Evolutionary conservation across 306 rosid genomes (phyloP), one percentile per base, ranked within the genome.

Genomic region (Quercus wislizeni): DNA sequence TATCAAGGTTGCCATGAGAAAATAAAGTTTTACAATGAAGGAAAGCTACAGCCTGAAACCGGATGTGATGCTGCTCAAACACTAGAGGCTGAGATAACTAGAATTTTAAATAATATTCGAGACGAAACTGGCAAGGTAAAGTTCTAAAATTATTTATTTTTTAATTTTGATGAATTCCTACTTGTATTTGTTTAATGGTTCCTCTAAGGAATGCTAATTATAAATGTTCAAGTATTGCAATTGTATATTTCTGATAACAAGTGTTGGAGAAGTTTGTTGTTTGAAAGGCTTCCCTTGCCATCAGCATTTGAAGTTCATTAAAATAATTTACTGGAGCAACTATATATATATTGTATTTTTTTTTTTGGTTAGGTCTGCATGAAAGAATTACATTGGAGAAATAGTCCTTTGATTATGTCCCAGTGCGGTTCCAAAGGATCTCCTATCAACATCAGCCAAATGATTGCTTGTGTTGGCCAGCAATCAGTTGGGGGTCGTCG

Each of bases 361-460:
- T 86, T 80, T 64, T 77, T 55, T 6, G 23, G 3, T 19, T 83
- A 94, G 97, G 85, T 91, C 81, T 94, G 97, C 85, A 92, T 91
- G 97, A 81, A 87, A 84, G 87, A 85, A 6, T 82, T 94, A 46
- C 97, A 90, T 86, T 92, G 97, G 99, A 87, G 99, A 86, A 94
- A 94, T 76, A 94, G 99, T 79, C 99, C 99, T 28, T 82, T 94
- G 93, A 94, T 94, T 81, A 94, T 94, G 99, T 91, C 97, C 21
- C 97, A 94, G 76, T 94, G 99, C 77, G 99, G 99, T 74, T 94
- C 99, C 83, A 94, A 94, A 85, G 99, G 97, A 81, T 94, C 99
- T 81, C 87, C 93, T 59, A 90, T 87, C 76, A 94, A 94, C 82
- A 94, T 94, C 70, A 86, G 99, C 41, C 99, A 94, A 84, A 94